These are phyloP conservation scores for Taiozyma sp. DNA, from an alignment of 1,139 yeast genomes.

Conservation along the genomic window DNA sequence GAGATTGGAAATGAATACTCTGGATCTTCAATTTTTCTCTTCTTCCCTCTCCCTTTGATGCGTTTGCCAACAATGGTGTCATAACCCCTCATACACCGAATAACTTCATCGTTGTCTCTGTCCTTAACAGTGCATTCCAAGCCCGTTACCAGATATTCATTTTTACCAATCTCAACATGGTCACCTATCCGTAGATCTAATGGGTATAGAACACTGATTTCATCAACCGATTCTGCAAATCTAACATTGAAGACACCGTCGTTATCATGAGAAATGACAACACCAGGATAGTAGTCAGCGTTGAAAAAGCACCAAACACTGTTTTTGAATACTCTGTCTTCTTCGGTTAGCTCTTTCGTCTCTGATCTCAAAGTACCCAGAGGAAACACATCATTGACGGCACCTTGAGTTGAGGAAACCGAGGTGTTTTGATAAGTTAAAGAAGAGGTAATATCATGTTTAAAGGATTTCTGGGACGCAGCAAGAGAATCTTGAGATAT, in stretches of 20 bases:
- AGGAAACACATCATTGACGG: neutral
- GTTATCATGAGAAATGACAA: constrained; percentile 15
- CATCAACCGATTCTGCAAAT: constrained; percentile 19
- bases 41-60: constrained; percentile 22
- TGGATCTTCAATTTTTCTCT: neutral
- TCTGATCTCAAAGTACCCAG: constrained; percentile 5
- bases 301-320: constrained; percentile 32
- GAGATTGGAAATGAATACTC: constrained; percentile 14
- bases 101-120: constrained; percentile 19
- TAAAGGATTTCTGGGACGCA: neutral
- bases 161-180: constrained; percentile 25
- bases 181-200: constrained; percentile 40
- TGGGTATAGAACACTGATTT: constrained; percentile 19
- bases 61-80: constrained; percentile 39
- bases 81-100: constrained; percentile 55
- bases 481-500: neutral
- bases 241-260: constrained; percentile 15
- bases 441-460: neutral
- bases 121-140: constrained; percentile 28
- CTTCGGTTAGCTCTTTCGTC: constrained; percentile 10
- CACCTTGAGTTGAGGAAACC: neutral
- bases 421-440: neutral
- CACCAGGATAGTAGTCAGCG: constrained; percentile 30
- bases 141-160: constrained; percentile 41
- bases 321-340: constrained; percentile 25